Percentiles rank a stretch among this genome's conserved stretches.
Evolutionary conservation across 352 stramenopile species (phyloP).

Genomic region (Phytopythium sindhum): DNA sequence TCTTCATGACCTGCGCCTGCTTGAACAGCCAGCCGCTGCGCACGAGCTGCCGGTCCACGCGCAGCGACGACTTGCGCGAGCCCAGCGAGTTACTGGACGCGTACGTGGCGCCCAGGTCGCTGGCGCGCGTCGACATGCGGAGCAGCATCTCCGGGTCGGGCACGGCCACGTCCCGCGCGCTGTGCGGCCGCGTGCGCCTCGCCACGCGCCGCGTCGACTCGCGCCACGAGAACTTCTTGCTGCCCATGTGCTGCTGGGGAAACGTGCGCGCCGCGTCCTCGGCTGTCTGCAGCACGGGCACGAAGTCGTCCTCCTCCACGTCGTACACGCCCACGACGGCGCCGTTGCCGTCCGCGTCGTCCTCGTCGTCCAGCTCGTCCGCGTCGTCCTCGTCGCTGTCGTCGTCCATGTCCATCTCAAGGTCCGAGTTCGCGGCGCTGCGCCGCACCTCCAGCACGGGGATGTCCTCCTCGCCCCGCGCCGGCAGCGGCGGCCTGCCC

Average conservation of each 20-base stretch:
- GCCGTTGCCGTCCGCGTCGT: slow-evolving; percentile 23
- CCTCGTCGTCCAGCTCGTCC: slow-evolving; percentile 24
- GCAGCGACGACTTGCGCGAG: slow-evolving; percentile 29
- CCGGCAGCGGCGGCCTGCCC: slow-evolving; percentile 10
- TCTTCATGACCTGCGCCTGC: slow-evolving; percentile 71
- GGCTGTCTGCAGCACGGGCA: slow-evolving; percentile 63
- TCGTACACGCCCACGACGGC: slow-evolving; percentile 34
- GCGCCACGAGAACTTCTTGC: slow-evolving; percentile 53
- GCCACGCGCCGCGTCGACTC: slow-evolving; percentile 26
- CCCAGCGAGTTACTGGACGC: slow-evolving; percentile 34
- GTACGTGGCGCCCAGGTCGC: slow-evolving; percentile 32
- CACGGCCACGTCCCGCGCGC: slow-evolving; percentile 16
- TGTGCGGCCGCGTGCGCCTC: slow-evolving; percentile 8
- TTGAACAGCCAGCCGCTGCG: slow-evolving; percentile 56
- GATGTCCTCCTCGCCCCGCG: slow-evolving; percentile 45
- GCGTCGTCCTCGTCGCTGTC: slow-evolving; percentile 23
- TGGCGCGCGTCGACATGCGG: slow-evolving; percentile 41
- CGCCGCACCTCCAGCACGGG: slow-evolving; percentile 55
- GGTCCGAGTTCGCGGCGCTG: slow-evolving; percentile 22
- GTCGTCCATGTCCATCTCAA: slow-evolving; percentile 23
- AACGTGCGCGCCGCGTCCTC: slow-evolving; percentile 47
- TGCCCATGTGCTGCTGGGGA: slow-evolving; percentile 19
- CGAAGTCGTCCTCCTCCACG: slow-evolving; percentile 46
- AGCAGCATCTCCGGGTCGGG: slow-evolving; percentile 46
- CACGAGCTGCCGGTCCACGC: slow-evolving; percentile 45